Evolutionary conservation across 2,329 filamentous ascomycete genomes (phyloP).

Genomic region (Elsinoe fawcettii): DNA sequence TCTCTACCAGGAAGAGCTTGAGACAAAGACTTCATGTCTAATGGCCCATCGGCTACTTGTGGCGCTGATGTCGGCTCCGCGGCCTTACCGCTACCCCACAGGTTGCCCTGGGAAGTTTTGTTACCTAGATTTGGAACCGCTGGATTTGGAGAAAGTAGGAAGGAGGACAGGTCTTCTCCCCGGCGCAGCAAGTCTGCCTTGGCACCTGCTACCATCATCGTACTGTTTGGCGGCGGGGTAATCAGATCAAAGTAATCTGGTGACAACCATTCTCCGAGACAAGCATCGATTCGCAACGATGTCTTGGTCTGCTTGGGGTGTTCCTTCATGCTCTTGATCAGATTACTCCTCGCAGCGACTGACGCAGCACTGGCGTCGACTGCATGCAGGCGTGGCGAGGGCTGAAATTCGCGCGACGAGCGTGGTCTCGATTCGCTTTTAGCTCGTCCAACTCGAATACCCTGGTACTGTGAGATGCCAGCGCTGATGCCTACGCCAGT

Average conservation of each 20-base stretch:
- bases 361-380: conserved; percentile 26
- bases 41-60: conserved; percentile 16
- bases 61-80: conserved; percentile 16
- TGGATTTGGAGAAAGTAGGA: conserved; percentile 20
- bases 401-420: conserved; percentile 26
- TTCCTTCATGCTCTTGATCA: conserved; percentile 27
- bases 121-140: conserved; percentile 27
- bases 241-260: conserved; percentile 91
- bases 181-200: conserved; percentile 78
- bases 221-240: conserved; percentile 75
- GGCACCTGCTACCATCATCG: conserved; percentile 79
- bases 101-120: conserved; percentile 26
- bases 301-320: conserved; percentile 41
- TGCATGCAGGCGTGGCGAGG: conserved; percentile 26
- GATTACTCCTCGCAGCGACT: conserved; percentile 17
- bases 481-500: conserved; percentile 83
- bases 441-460: conserved; percentile 27
- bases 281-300: conserved; percentile 76
- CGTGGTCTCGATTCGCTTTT: conserved; percentile 24
- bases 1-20: conserved; percentile 35
- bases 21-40: conserved; percentile 32
- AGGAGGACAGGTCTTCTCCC: conserved; percentile 54
- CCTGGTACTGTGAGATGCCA: conserved; percentile 64
- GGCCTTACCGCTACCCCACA: conserved; percentile 41
- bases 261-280: conserved; percentile 90